Evolutionary conservation across 2,329 filamentous ascomycete genomes (phyloP).

Genomic region (Tetracladium maxilliforme): DNA sequence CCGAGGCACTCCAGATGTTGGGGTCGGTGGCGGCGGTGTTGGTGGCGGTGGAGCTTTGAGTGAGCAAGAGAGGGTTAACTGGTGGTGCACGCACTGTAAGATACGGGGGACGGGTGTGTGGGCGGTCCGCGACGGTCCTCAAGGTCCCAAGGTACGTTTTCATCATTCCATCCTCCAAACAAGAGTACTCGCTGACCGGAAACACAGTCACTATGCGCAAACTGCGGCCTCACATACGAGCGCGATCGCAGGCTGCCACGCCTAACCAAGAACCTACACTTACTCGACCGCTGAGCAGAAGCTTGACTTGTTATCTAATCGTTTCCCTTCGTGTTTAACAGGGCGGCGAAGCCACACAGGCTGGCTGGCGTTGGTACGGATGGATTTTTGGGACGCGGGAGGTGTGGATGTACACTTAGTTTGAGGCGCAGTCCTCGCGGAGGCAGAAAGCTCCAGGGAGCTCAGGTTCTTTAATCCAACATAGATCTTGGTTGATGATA

Average conservation of each 20-base stretch:
- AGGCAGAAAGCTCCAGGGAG: too few relatives aligned
- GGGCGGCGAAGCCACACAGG: too few relatives aligned
- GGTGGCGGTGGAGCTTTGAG: constrained; percentile 42
- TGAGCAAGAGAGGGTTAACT: constrained; percentile 65
- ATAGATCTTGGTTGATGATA: too few relatives aligned
- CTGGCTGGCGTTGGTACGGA: too few relatives aligned
- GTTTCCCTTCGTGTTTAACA: too few relatives aligned
- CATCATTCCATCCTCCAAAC: constrained; percentile 2
- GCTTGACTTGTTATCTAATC: too few relatives aligned
- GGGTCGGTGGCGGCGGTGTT: constrained; percentile 46
- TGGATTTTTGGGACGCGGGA: too few relatives aligned
- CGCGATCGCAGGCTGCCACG: constrained; percentile 71
- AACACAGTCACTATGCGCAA: constrained; percentile 70
- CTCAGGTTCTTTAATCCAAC: too few relatives aligned
- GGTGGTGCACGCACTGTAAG: constrained; percentile 79
- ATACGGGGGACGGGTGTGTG: constrained; percentile 86
- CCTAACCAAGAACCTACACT: constrained; percentile 59
- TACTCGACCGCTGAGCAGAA: neutral
- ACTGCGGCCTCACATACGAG: constrained; percentile 82
- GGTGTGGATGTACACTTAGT: too few relatives aligned
- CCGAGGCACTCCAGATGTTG: constrained; percentile 69
- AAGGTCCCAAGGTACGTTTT: constrained; percentile 60
- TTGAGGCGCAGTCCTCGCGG: too few relatives aligned
- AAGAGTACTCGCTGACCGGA: constrained; percentile 8
- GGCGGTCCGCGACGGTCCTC: constrained; percentile 85